Base-by-base conservation (phyloP, 805 yeast species). In the Myxozyma neotropica region DNA sequence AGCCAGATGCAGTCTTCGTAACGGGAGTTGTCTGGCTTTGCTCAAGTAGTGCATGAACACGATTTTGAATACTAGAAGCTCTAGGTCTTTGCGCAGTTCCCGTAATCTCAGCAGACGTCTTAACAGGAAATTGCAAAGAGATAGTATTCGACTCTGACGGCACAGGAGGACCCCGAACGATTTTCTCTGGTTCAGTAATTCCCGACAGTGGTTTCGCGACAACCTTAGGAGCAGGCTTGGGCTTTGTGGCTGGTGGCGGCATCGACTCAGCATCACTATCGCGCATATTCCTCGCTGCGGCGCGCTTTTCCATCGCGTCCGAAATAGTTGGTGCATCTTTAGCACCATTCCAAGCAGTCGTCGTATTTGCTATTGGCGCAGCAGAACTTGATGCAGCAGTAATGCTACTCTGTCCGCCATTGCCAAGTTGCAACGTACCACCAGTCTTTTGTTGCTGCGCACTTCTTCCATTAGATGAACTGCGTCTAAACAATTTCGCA, bases 1-100 rank as follows among this genome's bases (percentile, higher is more conserved):
- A 88, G 0, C 94, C 94, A 2, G 78, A 72, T 0, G 93, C 93
- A 0, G 89, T 81, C 65, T 80, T 83, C 12, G 72, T 67, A 0
- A 77, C 72, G 1, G 78, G 77, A 4, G 80, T 77, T 42, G 43
- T 24, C 46, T 64, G 65, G 19, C 57, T 42, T 23, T 65, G 65
- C 6, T 60, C 50, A 1, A 64, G 29, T 7, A 64, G 57, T 13
- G 38, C 13, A 35, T 64, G 67, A n/a, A 64, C 61, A 7, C 67
- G 53, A 69, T 62, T 63, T 57, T 35, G 72, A 56, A 57, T 68
- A 44, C 66, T 62, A 12, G 40, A 21, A 23, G 60, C 61, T 5
- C 64, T 40, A 7, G 57, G 55, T 10, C 58, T 23, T 2, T 36
- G 36, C 51, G 48, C 38, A n/a, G 33, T 35, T n/a, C 53, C 53